Conservation (phyloP, 129 eudicot genomes). For the Saposhnikovia divaricata region DNA sequence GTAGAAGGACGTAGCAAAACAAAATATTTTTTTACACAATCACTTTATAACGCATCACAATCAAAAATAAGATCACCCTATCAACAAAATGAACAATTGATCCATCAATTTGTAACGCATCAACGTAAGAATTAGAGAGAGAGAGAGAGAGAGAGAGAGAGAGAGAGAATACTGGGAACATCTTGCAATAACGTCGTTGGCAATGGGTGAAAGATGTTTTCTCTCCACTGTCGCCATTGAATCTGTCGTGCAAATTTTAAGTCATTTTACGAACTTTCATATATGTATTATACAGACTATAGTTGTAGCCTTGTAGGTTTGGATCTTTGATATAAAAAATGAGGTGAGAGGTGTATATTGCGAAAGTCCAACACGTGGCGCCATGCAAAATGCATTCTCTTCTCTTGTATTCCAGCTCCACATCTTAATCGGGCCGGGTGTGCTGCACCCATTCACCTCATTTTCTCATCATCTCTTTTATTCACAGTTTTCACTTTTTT, state of each 20-base stretch:
- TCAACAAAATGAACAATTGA: neutral
- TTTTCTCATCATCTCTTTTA: no score
- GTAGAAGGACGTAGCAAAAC: no score
- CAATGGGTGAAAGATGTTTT: constrained; percentile 51
- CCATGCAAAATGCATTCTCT: neutral
- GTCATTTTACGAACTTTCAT: neutral
- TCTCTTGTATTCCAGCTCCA: neutral
- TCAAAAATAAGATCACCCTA: neutral
- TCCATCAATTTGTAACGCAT: neutral
- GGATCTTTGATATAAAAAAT: neutral
- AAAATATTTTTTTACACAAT: no score
- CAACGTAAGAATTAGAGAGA: neutral
- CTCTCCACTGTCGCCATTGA: constrained; percentile 12
- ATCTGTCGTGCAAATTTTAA: neutral
- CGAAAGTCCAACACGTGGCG: neutral
- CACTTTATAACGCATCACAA: no score
- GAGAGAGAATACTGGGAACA: constrained; percentile 41
- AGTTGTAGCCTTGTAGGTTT: neutral
- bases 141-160: constrained; percentile 9
- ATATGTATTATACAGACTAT: neutral
- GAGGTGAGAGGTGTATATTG: neutral
- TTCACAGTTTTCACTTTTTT: no score
- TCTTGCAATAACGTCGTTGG: constrained; percentile 42
- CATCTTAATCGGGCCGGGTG: neutral
- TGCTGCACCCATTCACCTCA: neutral